Base-by-base conservation (phyloP, 2,329 filamentous ascomycete genomes). In the Hymenoscyphus salicellus region DNA sequence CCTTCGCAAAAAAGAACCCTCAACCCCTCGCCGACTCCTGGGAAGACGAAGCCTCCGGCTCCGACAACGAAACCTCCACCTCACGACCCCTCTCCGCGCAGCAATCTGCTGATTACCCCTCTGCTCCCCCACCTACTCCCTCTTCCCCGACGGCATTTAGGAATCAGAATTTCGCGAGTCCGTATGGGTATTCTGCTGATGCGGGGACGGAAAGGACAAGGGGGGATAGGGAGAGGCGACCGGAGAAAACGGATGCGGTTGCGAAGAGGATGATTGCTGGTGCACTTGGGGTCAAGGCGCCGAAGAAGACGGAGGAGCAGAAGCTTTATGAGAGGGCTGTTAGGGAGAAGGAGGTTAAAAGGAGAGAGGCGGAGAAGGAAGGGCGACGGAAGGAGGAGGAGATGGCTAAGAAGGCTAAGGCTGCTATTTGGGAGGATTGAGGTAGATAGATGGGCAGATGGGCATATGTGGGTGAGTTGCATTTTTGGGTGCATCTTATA, bases 171-270 rank as follows among this genome's bases (percentile, higher is more conserved):
- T 73, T 72, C 33, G 62, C 59, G 36, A 68, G 46, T 41, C 72
- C 71, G 0, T 73, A 70, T 62, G 70, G 70, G 4, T 72, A 71
- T 57, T 55, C 58, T 5, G 41, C 61, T 16, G 67, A 70, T 36
- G 57, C 52, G 1, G 64, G 28, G 5, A n/a, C n/a, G n/a, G n/a
- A n/a, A n/a, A 55, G 58, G 28, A 66, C 38, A 17, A 64, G 63
- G 30, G 38, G 46, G 17, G 69, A 72, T 32, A 73, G 72, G 16
- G 69, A 72, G 33, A 74, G 72, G 16, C 41, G 91, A 46, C 94
- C 93, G 0, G 93, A 97, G 78, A 99, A 97, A 82, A 96, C 93
- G 67, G 96, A 96, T 66, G 92, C 93, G 0, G 92, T 96, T 46
- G 95, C 95, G 5, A 86, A 90, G 67, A 83, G 95, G 65, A 84